Conservation (phyloP, 2,329 filamentous ascomycete species). For the Fusarium sp. region DNA sequence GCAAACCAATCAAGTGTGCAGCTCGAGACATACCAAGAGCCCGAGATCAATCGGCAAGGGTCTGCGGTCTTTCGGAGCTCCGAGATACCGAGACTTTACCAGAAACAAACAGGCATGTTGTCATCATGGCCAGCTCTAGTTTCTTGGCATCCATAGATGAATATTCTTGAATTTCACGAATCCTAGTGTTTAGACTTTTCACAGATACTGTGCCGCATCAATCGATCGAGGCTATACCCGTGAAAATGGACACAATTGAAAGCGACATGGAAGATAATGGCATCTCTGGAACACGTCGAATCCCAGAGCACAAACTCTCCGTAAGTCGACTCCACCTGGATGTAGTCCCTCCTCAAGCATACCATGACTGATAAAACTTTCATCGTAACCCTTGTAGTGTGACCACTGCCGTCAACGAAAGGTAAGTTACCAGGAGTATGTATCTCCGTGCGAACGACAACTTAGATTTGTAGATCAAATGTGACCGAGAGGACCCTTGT, state of each 20-base stretch:
- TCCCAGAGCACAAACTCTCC: conserved; percentile 21
- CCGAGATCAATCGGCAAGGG: no score
- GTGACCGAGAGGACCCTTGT: conserved; percentile 13
- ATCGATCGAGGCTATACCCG: neutral
- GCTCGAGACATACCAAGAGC: no score
- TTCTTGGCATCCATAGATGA: neutral
- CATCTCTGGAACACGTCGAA: neutral
- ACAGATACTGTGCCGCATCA: neutral
- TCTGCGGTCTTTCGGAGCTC: conserved; percentile 1
- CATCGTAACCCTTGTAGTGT: neutral
- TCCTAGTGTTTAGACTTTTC: neutral
- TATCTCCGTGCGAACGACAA: neutral
- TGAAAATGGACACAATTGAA: neutral
- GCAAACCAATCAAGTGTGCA: no score
- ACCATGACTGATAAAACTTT: neutral
- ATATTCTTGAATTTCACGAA: neutral
- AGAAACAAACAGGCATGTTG: neutral
- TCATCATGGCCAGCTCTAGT: neutral
- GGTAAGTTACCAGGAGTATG: neutral
- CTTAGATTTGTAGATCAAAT: neutral
- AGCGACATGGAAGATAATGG: conserved; percentile 9
- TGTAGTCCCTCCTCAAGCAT: neutral
- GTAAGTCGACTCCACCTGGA: neutral
- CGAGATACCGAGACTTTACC: conserved; percentile 2
- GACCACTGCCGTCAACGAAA: conserved; percentile 20